Evolutionary conservation across 1,139 yeast species (phyloP), one percentile per base, ranked within the genome.

Genomic region (Yamadazyma trypodendri): DNA sequence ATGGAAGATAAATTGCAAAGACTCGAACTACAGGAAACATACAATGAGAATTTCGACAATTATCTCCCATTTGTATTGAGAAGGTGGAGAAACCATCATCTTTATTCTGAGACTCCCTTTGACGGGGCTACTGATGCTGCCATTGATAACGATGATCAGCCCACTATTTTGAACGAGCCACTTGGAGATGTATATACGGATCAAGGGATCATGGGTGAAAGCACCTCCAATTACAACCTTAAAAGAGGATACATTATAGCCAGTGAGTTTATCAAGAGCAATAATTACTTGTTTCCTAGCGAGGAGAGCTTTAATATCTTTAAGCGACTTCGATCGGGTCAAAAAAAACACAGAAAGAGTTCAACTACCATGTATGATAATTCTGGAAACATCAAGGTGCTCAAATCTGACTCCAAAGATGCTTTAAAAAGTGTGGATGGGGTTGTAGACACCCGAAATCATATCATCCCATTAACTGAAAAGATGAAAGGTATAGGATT

Each of bases 41-140:
- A 54, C 43, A 53, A 51, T 28, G 73, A 64, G 14, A 71, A 71
- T 42, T 68, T 63, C 45, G 60, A 66, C 18, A 47, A 51, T 24
- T 71, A 68, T 45, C 46, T 65, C 9, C 77, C 77, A 2, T 71
- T 51, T 48, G 45, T 68, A 7, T 35, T 65, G 15, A 49, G 72
- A 28, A 51, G 61, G 28, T 37, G 56, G 43, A 45, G 72, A 27
- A 16, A 56, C 11, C 46, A 47, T 11, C 42, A 45, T 7, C 34
- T 28, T 6, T 14, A 28, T 18, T 35, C 22, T 18, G 18, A 20
- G 21, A 28, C 37, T n/a, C 23, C 27, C 20, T 30, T 22, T n/a
- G 42, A 28, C n/a, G 47, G 18, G 10, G n/a, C n/a, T 12, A 42
- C 18, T n/a, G 50, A 32, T 18, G 25, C n/a, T 16, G 5, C 25